A percentile compares a stretch with the other conserved stretches of the same genome.
These are phyloP conservation scores for Cercophora samala DNA, from an alignment of 495 filamentous ascomycete species.

Conservation along the genomic window DNA sequence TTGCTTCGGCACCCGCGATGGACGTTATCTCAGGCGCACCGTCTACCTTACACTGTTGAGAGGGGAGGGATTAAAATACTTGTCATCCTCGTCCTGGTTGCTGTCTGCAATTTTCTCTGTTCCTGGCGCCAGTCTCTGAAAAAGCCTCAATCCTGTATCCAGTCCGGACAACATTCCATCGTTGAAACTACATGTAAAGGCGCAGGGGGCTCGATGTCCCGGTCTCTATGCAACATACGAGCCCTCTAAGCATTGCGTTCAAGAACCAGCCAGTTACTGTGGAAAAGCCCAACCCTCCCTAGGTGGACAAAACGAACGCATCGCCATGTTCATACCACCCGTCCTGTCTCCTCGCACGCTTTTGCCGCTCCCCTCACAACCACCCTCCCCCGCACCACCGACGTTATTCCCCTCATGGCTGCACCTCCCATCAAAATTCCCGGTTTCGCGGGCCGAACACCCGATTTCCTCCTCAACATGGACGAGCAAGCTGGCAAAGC, in stretches of 20 bases:
- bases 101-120: neutral
- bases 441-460: neutral
- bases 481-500: neutral
- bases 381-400: neutral
- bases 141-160: too few relatives aligned
- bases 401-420: neutral
- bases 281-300: too few relatives aligned
- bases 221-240: too few relatives aligned
- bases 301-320: too few relatives aligned
- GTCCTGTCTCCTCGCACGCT: neutral
- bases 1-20: neutral
- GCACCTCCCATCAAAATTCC: neutral
- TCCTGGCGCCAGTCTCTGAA: neutral
- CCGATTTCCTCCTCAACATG: neutral
- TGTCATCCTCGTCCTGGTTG: neutral
- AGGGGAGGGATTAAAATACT: neutral
- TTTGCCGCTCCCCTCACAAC: neutral
- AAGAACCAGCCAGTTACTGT: too few relatives aligned
- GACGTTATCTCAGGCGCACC: neutral
- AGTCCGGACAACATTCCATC: too few relatives aligned
- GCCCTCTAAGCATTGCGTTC: too few relatives aligned
- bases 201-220: too few relatives aligned
- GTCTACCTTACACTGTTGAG: neutral
- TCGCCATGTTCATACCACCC: neutral
- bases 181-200: too few relatives aligned